Evolutionary conservation across 2,329 filamentous ascomycete genomes (phyloP).

Genomic region (Westerdykella sp.): DNA sequence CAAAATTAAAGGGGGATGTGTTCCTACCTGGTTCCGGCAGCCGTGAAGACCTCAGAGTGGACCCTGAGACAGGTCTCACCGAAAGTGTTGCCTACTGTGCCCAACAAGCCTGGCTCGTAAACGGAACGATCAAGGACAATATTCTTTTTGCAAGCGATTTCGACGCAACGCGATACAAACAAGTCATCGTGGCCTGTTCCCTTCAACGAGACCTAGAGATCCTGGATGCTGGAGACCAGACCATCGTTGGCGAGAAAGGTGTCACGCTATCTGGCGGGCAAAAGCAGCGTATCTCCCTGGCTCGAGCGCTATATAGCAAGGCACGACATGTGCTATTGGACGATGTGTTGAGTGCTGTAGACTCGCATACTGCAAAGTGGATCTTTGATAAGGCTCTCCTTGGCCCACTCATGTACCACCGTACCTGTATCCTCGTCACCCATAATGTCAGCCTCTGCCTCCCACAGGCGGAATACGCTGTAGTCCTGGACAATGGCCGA

Average conservation of each 20-base stretch:
- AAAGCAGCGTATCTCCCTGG: slow-evolving; percentile 93
- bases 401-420: slow-evolving; percentile 77
- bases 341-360: slow-evolving; percentile 92
- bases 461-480: slow-evolving; percentile 71
- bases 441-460: slow-evolving; percentile 90
- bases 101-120: slow-evolving; percentile 94
- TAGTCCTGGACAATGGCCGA: slow-evolving; percentile 82
- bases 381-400: slow-evolving; percentile 92
- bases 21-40: slow-evolving; percentile 79
- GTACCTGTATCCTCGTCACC: slow-evolving; percentile 92
- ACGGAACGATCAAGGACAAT: slow-evolving; percentile 91
- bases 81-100: slow-evolving; percentile 95
- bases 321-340: slow-evolving; percentile 87
- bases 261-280: slow-evolving; percentile 95
- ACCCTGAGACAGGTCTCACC: slow-evolving; percentile 78
- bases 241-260: slow-evolving; percentile 92
- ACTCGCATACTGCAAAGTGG: slow-evolving; percentile 96
- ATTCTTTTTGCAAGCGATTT: slow-evolving; percentile 82
- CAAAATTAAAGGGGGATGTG: slow-evolving; percentile 69
- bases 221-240: slow-evolving; percentile 85
- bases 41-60: slow-evolving; percentile 73
- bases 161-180: slow-evolving; percentile 74
- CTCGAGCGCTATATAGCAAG: slow-evolving; percentile 94
- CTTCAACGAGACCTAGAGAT: slow-evolving; percentile 88
- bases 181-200: slow-evolving; percentile 86